A percentile compares a stretch with the other conserved stretches of the same genome.
phyloP scores from a whole-genome alignment of 129 eudicot genomes.

The Chrysanthemum makinoi region DNA sequence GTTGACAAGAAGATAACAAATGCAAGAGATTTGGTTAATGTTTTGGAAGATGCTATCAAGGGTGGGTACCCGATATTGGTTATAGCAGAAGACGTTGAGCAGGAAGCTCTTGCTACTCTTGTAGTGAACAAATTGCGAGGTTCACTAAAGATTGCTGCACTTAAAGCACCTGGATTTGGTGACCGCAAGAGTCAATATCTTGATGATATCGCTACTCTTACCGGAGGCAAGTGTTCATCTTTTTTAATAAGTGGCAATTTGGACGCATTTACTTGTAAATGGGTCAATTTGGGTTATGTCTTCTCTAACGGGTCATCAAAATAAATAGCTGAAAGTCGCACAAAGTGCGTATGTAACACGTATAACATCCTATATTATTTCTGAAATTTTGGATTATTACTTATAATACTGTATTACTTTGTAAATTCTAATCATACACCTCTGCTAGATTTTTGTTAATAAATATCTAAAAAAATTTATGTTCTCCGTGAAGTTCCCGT shows the following conservation, averaged over 20 bases:
- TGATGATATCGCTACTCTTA: constrained; percentile 70
- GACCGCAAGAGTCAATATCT: constrained; percentile 58
- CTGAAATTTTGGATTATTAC: no score
- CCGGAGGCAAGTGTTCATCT: constrained; percentile 39
- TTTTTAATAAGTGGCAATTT: not conserved
- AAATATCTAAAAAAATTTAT: not conserved
- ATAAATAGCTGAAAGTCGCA: not conserved
- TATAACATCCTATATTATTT: no score
- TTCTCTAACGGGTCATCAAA: not conserved
- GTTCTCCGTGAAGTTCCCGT: not conserved
- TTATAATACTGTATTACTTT: no score
- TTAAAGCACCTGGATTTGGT: constrained; percentile 80
- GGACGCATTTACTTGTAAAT: not conserved
- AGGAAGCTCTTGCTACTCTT: constrained; percentile 81
- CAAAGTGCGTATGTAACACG: no score
- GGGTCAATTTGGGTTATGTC: not conserved
- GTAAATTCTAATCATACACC: not conserved
- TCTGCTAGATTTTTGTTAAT: not conserved
- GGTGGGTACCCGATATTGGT: constrained; percentile 57
- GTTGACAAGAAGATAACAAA: constrained; percentile 73
- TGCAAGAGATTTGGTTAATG: constrained; percentile 70
- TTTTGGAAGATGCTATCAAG: constrained; percentile 73
- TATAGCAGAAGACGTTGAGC: constrained; percentile 73
- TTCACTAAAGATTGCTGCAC: constrained; percentile 40
- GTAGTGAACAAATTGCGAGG: constrained; percentile 81